These are phyloP conservation scores for Hypoxylon perforatum DNA, from an alignment of 495 filamentous ascomycete species.

Conservation along the genomic window DNA sequence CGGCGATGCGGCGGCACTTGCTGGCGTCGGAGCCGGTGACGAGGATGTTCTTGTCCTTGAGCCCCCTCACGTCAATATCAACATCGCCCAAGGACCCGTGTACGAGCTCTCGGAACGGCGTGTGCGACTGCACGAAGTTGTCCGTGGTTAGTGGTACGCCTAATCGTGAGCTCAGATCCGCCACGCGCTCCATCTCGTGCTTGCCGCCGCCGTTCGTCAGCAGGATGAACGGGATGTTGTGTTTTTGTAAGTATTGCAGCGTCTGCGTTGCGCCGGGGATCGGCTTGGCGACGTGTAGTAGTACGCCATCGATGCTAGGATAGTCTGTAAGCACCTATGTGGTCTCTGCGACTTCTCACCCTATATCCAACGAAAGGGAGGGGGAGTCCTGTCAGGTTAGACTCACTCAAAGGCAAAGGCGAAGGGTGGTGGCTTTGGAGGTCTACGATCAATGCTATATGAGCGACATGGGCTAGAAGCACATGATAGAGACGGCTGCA, in stretches of 20 bases:
- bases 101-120: conserved; percentile 74
- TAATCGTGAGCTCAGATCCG: conserved; percentile 71
- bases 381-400: not conserved
- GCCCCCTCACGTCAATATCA: no score
- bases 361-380: conserved; percentile 3
- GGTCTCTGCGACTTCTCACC: not conserved
- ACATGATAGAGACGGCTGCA: conserved; percentile 4
- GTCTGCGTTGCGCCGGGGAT: conserved; percentile 84
- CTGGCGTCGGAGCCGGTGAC: conserved; percentile 85
- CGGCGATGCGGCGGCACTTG: conserved; percentile 78
- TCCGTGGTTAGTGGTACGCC: conserved; percentile 66
- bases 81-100: conserved; percentile 24
- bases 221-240: conserved; percentile 83
- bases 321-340: conserved; percentile 22
- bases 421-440: conserved; percentile 53
- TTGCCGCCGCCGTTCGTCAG: conserved; percentile 91
- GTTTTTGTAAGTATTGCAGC: conserved; percentile 74
- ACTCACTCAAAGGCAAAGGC: conserved; percentile 89
- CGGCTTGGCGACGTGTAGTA: conserved; percentile 83
- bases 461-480: not conserved
- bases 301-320: conserved; percentile 90
- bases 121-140: conserved; percentile 87
- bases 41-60: conserved; percentile 78
- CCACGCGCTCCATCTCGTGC: conserved; percentile 75
- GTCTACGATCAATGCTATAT: conserved; percentile 18